Conservation (phyloP, 192 early-diverging fungal genomes). For the Coemansia sp. region DNA sequence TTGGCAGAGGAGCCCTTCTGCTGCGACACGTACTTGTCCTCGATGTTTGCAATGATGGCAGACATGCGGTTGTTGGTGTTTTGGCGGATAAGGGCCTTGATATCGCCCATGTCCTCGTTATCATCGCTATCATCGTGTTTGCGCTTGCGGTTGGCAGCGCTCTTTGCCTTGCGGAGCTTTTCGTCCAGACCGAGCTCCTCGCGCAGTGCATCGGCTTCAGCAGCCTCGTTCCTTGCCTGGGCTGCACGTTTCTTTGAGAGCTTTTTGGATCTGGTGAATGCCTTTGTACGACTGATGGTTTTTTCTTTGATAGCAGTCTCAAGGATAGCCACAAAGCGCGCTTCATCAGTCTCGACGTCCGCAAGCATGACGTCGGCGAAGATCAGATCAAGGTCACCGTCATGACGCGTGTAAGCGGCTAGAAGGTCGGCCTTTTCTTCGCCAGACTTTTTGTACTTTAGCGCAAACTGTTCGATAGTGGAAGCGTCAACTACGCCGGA, state of each 20-base stretch:
- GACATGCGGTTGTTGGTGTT: slow-evolving; percentile 3
- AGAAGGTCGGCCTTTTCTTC: slow-evolving; percentile 75
- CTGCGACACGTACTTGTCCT: slow-evolving; percentile 53
- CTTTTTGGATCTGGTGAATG: slow-evolving; percentile 58
- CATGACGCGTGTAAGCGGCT: slow-evolving; percentile 60
- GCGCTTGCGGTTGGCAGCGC: slow-evolving; percentile 40
- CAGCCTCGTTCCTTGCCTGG: slow-evolving; percentile 62
- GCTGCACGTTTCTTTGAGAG: slow-evolving; percentile 55
- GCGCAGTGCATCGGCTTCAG: slow-evolving; percentile 60
- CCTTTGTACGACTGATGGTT: slow-evolving; percentile 52
- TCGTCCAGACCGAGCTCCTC: slow-evolving; percentile 63
- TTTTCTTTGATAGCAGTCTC: slow-evolving; percentile 64
- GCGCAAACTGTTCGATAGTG: slow-evolving; percentile 73
- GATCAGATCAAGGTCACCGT: slow-evolving; percentile 74
- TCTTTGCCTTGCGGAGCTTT: slow-evolving; percentile 53
- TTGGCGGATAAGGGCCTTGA: slow-evolving; percentile 63
- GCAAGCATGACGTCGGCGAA: slow-evolving; percentile 62
- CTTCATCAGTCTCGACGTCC: slow-evolving; percentile 62
- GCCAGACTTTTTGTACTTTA: slow-evolving; percentile 71
- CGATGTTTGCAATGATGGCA: slow-evolving; percentile 54
- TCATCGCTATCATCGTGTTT: slow-evolving; percentile 21
- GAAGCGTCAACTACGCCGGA: slow-evolving; percentile 66
- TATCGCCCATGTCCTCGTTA: slow-evolving; percentile 36
- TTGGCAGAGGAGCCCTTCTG: slow-evolving; percentile 21
- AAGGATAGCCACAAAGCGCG: slow-evolving; percentile 63